A percentile compares a stretch with the other conserved stretches of the same genome.
Conservation (phyloP, 768 basidiomycete species). For the Tylopilus subfusipes region DNA sequence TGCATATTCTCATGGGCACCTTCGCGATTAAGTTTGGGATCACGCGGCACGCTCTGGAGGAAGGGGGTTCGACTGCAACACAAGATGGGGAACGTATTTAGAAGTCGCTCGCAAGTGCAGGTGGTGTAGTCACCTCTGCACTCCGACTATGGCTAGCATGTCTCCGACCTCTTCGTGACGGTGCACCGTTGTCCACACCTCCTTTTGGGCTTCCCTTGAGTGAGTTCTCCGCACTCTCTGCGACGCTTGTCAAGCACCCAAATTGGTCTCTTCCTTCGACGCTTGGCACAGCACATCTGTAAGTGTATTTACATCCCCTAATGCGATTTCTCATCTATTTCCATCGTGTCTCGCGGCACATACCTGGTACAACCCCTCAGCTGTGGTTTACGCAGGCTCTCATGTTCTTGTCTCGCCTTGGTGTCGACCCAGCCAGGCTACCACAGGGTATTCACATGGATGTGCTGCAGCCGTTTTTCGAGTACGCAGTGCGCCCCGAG, state of each 20-base stretch:
- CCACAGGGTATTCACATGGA: constrained; percentile 27
- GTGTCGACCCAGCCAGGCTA: constrained; percentile 21
- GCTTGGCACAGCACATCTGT: constrained; percentile 4
- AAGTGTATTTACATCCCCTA: constrained; percentile 41
- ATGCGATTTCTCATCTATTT: constrained; percentile 52
- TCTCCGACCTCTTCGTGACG: constrained; percentile 41
- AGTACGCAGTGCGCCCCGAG: constrained; percentile 41
- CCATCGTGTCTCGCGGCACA: constrained; percentile 53
- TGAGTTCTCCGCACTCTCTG: constrained; percentile 51
- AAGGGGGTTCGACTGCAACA: background rate
- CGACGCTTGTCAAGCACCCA: constrained; percentile 45
- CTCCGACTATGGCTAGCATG: constrained; percentile 67
- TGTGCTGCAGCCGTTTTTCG: constrained; percentile 52
- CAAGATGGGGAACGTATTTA: constrained; percentile 12
- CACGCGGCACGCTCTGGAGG: constrained; percentile 34
- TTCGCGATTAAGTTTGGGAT: constrained; percentile 38
- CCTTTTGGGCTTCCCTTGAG: constrained; percentile 63
- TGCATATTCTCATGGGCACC: constrained; percentile 35
- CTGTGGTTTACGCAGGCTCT: constrained; percentile 69
- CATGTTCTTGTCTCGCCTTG: constrained; percentile 48
- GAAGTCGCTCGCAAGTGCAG: constrained; percentile 33
- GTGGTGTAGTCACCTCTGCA: constrained; percentile 40
- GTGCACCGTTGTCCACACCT: constrained; percentile 40
- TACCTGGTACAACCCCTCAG: constrained; percentile 53
- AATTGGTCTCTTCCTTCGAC: constrained; percentile 42